phyloP scores from a whole-genome alignment of 768 basidiomycete species.

The Mycena filopes region DNA sequence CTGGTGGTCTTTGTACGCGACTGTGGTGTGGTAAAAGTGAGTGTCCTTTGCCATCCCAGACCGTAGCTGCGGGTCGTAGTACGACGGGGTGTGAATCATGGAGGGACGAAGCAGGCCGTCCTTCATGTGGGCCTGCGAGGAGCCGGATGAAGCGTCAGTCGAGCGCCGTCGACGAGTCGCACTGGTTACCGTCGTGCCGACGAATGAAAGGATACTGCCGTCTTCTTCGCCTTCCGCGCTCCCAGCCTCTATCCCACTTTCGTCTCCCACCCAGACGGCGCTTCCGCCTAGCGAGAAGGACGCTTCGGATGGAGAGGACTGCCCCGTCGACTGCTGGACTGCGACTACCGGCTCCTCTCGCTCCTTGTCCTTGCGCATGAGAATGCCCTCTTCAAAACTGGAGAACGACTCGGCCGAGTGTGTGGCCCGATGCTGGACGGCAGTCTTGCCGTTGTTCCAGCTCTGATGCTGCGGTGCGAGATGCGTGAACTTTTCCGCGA shows the following conservation, averaged over 20 bases:
- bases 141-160: conserved; percentile 79
- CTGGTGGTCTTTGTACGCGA: conserved; percentile 84
- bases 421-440: conserved; percentile 56
- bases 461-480: conserved; percentile 43
- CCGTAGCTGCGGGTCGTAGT: conserved; percentile 59
- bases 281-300: conserved; percentile 85
- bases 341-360: conserved; percentile 46
- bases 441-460: conserved; percentile 40
- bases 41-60: conserved; percentile 81
- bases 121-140: conserved; percentile 62
- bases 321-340: conserved; percentile 38
- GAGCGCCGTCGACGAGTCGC: conserved; percentile 66
- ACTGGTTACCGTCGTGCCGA: conserved; percentile 51
- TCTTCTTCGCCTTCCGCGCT: conserved; percentile 53
- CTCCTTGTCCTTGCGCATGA: conserved; percentile 52
- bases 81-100: conserved; percentile 50
- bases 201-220: conserved; percentile 52
- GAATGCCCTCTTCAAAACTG: conserved; percentile 76
- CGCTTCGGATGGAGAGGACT: conserved; percentile 72
- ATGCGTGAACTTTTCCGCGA: conserved; percentile 82
- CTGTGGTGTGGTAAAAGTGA: conserved; percentile 90
- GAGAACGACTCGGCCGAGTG: conserved; percentile 71
- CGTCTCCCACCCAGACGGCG: conserved; percentile 87
- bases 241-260: conserved; percentile 64
- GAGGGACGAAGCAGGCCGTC: conserved; percentile 52